These are phyloP conservation scores for Crinitomyces ghanaensis DNA, from an alignment of 805 yeast genomes.

Conservation along the genomic window DNA sequence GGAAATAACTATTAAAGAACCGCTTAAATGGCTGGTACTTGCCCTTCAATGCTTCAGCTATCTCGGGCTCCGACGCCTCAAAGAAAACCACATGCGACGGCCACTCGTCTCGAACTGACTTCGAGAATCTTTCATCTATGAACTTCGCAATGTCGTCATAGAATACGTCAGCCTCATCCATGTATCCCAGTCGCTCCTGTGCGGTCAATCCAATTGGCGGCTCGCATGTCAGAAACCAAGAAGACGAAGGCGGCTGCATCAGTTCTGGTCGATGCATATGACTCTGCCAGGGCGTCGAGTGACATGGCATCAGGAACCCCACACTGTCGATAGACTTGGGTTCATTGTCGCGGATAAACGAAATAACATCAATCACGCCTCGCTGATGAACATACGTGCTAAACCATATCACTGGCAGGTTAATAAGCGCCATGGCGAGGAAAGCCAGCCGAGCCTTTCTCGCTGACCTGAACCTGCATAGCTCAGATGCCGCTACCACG, in stretches of 20 bases:
- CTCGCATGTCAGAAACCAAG: slow-evolving; percentile 83
- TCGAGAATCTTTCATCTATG: slow-evolving; percentile 30
- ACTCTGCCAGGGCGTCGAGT: slow-evolving; percentile 92
- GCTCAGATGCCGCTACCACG: slow-evolving; percentile 36
- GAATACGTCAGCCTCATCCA: slow-evolving; percentile 81
- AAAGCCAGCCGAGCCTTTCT: slow-evolving; percentile 1
- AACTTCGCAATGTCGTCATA: slow-evolving; percentile 57
- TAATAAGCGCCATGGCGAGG: slow-evolving; percentile 23
- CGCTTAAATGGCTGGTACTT: slow-evolving; percentile 22
- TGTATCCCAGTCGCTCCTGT: slow-evolving; percentile 36
- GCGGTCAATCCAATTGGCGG: slow-evolving; percentile 53
- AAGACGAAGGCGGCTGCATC: too few species aligned
- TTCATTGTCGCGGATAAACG: slow-evolving; percentile 38
- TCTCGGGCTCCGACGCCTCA: slow-evolving; percentile 43
- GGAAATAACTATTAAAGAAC: slow-evolving; percentile 68
- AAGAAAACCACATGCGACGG: slow-evolving; percentile 67
- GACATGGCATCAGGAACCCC: slow-evolving; percentile 91
- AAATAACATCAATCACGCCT: slow-evolving; percentile 67
- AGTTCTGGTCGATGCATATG: slow-evolving; percentile 50
- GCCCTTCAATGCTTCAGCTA: slow-evolving; percentile 16
- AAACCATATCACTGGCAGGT: slow-evolving; percentile 35
- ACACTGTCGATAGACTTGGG: slow-evolving; percentile 36
- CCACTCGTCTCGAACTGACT: slow-evolving; percentile 39
- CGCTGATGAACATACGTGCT: slow-evolving; percentile 68
- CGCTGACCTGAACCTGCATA: slow-evolving; percentile 10